phyloP scores from a whole-genome alignment of 352 stramenopile genomes.

The Pythium coloratum region DNA sequence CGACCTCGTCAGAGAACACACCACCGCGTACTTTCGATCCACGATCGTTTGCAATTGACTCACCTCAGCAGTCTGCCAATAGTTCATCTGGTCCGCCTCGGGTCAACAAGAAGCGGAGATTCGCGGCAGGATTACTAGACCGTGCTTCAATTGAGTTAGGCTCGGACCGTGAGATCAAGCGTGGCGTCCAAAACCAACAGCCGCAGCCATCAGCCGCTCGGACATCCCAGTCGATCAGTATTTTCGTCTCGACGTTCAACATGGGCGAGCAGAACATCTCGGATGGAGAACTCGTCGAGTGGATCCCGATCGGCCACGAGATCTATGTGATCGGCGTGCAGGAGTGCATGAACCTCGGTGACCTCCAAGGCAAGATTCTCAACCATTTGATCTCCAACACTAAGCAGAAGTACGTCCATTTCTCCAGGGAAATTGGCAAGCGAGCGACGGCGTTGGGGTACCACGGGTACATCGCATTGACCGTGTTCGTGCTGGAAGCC shows the following conservation, averaged over 20 bases:
- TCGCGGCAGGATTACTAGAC: slow-evolving; percentile 21
- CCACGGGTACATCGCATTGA: slow-evolving; percentile 87
- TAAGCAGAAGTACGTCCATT: slow-evolving; percentile 68
- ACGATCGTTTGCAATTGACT: neutral
- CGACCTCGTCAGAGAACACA: neutral
- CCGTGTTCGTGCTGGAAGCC: slow-evolving; percentile 73
- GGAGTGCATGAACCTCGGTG: slow-evolving; percentile 86
- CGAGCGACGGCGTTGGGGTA: slow-evolving; percentile 76
- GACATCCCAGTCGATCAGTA: slow-evolving; percentile 44
- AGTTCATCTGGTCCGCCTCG: neutral
- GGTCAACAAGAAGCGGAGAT: slow-evolving; percentile 22
- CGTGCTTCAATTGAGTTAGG: slow-evolving; percentile 16
- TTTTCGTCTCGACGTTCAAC: slow-evolving; percentile 87
- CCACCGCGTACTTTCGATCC: neutral
- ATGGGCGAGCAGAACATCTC: slow-evolving; percentile 79
- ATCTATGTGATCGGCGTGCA: slow-evolving; percentile 91
- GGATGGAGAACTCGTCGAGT: slow-evolving; percentile 59
- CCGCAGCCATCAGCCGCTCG: slow-evolving; percentile 1
- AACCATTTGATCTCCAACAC: slow-evolving; percentile 57
- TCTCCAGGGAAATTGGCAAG: slow-evolving; percentile 81
- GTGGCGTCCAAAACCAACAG: neutral
- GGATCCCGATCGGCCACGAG: slow-evolving; percentile 85
- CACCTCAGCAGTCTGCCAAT: neutral
- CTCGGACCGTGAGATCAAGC: slow-evolving; percentile 10
- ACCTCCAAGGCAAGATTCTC: slow-evolving; percentile 67